These are phyloP conservation scores for Amanita subjunquillea DNA, from an alignment of 768 basidiomycete genomes.

Conservation along the genomic window DNA sequence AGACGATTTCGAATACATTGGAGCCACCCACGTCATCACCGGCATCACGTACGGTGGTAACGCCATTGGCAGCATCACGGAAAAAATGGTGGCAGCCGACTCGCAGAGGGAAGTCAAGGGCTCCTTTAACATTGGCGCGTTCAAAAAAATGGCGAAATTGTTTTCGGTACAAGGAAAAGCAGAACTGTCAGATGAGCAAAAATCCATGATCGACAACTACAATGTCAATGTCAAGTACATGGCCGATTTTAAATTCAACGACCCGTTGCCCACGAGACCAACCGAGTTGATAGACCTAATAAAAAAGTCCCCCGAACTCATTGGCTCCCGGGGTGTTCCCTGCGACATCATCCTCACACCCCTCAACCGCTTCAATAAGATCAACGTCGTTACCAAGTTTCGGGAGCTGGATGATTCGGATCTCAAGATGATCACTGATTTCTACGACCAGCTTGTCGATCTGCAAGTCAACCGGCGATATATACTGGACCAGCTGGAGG, in stretches of 20 bases:
- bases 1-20: background rate
- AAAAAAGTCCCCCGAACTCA: background rate
- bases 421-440: background rate
- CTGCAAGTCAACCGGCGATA: background rate
- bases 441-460: background rate
- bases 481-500: background rate
- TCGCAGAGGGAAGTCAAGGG: background rate
- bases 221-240: background rate
- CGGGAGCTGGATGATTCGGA: background rate
- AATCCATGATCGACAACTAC: background rate
- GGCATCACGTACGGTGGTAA: conserved; percentile 2
- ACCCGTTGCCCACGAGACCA: background rate
- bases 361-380: background rate
- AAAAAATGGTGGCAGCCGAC: background rate
- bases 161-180: background rate
- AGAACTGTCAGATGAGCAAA: background rate
- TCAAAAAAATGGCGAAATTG: background rate
- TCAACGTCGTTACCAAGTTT: background rate
- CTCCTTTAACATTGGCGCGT: background rate
- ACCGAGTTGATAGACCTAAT: background rate
- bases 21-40: conserved; percentile 1
- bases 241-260: background rate
- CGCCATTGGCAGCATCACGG: background rate
- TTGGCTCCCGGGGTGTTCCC: background rate
- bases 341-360: conserved; percentile 3